Conservation (phyloP, 2,329 filamentous ascomycete species). For the Fusarium cyanostomum region DNA sequence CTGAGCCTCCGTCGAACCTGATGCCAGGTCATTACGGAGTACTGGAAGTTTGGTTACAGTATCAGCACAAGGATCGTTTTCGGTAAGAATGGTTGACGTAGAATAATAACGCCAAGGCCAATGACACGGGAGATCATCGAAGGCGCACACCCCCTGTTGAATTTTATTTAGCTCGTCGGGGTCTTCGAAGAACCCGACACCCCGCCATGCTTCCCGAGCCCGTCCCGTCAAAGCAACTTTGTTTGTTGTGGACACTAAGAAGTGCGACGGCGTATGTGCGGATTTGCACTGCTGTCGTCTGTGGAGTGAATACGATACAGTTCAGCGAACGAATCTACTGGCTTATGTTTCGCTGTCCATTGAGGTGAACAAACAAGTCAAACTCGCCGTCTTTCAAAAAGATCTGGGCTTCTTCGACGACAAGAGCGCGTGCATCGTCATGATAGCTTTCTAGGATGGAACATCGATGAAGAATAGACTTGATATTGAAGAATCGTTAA, state of each 20-base stretch:
- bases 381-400: too few relatives aligned
- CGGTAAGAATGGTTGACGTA: neutral
- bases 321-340: neutral
- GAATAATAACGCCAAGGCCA: neutral
- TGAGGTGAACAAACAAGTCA: neutral
- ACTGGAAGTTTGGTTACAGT: constrained; percentile 10
- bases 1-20: neutral
- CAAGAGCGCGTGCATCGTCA: too few relatives aligned
- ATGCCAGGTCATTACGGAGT: neutral
- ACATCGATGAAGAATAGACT: too few relatives aligned
- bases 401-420: too few relatives aligned
- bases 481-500: neutral
- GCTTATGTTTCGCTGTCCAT: too few relatives aligned
- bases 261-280: too few relatives aligned
- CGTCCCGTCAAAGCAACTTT: neutral
- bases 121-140: neutral
- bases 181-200: constrained; percentile 47
- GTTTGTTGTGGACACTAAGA: too few relatives aligned
- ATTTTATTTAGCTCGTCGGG: constrained; percentile 38
- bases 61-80: constrained; percentile 9
- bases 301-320: neutral
- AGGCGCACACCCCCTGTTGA: constrained; percentile 12
- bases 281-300: too few relatives aligned
- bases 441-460: too few relatives aligned
- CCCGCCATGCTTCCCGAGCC: constrained; percentile 32